Evolutionary conservation across 2,329 filamentous ascomycete species (phyloP).

Genomic region (Aspergillus awamori): DNA sequence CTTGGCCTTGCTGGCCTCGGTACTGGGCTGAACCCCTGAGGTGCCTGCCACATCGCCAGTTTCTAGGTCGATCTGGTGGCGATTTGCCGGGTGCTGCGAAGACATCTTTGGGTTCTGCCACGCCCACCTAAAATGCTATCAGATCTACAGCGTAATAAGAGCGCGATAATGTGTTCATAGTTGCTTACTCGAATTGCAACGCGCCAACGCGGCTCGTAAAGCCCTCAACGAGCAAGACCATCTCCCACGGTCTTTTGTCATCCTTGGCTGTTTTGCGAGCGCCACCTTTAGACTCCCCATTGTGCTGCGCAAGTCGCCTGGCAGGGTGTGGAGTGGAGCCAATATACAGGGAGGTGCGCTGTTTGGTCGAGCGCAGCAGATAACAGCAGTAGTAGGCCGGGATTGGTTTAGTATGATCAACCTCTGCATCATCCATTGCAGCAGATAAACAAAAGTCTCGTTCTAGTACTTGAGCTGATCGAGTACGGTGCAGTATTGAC

Average conservation of each 20-base stretch:
- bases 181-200: conserved; percentile 84
- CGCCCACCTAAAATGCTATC: conserved; percentile 69
- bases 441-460: neutral
- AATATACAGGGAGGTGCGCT: conserved; percentile 73
- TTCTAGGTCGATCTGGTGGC: conserved; percentile 63
- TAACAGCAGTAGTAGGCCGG: conserved; percentile 94
- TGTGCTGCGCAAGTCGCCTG: conserved; percentile 85
- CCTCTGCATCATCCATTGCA: conserved; percentile 24
- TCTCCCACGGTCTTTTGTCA: conserved; percentile 82
- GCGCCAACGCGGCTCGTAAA: conserved; percentile 87
- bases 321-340: conserved; percentile 89
- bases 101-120: conserved; percentile 84
- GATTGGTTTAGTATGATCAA: conserved; percentile 60
- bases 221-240: conserved; percentile 81
- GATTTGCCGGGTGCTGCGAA: conserved; percentile 46
- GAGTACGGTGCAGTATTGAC: no score
- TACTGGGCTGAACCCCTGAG: conserved; percentile 33
- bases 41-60: conserved; percentile 45
- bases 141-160: conserved; percentile 4
- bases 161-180: neutral
- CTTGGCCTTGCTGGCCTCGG: conserved; percentile 46
- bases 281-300: conserved; percentile 80
- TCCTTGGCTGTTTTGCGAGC: conserved; percentile 73
- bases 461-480: neutral
- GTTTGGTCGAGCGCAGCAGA: conserved; percentile 79